Evolutionary conservation across 805 yeast genomes (phyloP).

Genomic region (Candida krabiensis): DNA sequence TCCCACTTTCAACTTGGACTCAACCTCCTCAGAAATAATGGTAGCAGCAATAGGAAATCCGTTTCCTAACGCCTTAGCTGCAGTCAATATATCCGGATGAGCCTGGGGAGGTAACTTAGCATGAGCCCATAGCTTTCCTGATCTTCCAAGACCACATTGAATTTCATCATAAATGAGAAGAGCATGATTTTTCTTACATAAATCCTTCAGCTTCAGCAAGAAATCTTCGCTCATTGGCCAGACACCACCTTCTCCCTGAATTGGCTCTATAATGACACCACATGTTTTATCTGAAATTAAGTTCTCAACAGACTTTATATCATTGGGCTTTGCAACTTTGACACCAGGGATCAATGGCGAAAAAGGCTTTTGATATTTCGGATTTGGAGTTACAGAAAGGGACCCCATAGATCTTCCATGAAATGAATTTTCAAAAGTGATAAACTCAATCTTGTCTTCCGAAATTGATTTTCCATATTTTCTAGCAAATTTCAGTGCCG

Average conservation of each 20-base stretch:
- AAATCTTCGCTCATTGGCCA: constrained; percentile 65
- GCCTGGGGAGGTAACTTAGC: constrained; percentile 69
- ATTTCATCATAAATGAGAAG: constrained; percentile 90
- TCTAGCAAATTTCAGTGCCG: constrained; percentile 66
- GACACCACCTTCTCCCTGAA: constrained; percentile 98
- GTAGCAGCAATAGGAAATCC: constrained; percentile 97
- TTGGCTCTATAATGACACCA: constrained; percentile 94
- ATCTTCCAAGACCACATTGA: constrained; percentile 94
- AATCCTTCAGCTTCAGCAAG: constrained; percentile 59
- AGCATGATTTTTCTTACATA: constrained; percentile 70
- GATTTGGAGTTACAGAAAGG: constrained; percentile 85
- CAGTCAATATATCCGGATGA: constrained; percentile 91
- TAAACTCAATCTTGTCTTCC: constrained; percentile 66
- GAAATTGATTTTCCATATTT: constrained; percentile 66
- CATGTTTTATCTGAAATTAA: constrained; percentile 67
- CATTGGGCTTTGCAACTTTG: constrained; percentile 60
- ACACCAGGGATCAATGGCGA: constrained; percentile 92
- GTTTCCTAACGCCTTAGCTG: constrained; percentile 96
- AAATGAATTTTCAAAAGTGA: constrained; percentile 87
- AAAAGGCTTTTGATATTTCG: constrained; percentile 90
- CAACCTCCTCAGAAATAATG: constrained; percentile 78
- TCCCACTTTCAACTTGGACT: constrained; percentile 72
- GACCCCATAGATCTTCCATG: constrained; percentile 97
- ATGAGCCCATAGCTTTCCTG: constrained; percentile 95
- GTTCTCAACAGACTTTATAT: constrained; percentile 56